Percentiles rank a stretch among this genome's conserved stretches.
phyloP scores from a whole-genome alignment of 208 protist genomes.

The Naegleria lovaniensis region DNA sequence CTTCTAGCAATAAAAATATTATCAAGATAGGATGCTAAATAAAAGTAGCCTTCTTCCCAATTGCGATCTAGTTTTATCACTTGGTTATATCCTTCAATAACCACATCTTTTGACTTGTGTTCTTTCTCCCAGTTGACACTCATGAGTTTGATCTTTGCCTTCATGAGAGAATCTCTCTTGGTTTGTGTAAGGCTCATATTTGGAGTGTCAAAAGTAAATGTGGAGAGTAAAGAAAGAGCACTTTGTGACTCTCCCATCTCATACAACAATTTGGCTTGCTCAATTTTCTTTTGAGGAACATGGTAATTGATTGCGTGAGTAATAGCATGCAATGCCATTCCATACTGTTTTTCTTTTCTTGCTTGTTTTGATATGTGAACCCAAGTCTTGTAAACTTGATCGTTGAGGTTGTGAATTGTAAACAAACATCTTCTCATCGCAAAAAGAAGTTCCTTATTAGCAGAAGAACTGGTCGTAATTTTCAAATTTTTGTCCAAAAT shows the following conservation, averaged over 20 bases:
- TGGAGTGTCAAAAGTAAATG: conserved; percentile 36
- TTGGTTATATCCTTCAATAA: conserved; percentile 65
- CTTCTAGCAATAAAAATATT: conserved; percentile 47
- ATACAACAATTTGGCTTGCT: conserved; percentile 71
- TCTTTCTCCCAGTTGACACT: conserved; percentile 66
- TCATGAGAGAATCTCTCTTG: neutral
- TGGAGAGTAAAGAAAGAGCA: conserved; percentile 68
- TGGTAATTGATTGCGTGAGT: conserved; percentile 46
- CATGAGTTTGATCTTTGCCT: conserved; percentile 62
- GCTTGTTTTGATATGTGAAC: conserved; percentile 63
- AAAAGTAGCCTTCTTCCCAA: conserved; percentile 78
- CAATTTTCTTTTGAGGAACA: conserved; percentile 55
- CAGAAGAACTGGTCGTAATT: conserved; percentile 56
- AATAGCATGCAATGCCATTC: conserved; percentile 63
- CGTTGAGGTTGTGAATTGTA: conserved; percentile 50
- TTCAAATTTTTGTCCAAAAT: conserved; percentile 37
- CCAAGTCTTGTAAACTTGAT: conserved; percentile 64
- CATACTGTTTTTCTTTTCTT: conserved; percentile 60
- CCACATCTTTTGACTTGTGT: conserved; percentile 63
- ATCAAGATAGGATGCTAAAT: conserved; percentile 85
- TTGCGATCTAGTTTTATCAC: conserved; percentile 51
- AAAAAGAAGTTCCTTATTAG: conserved; percentile 65
- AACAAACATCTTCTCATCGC: conserved; percentile 68
- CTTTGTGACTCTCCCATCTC: conserved; percentile 62
- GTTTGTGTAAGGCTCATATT: neutral